Conservation (phyloP, 202 grass and related monocot species). For the Carex arenaria region DNA sequence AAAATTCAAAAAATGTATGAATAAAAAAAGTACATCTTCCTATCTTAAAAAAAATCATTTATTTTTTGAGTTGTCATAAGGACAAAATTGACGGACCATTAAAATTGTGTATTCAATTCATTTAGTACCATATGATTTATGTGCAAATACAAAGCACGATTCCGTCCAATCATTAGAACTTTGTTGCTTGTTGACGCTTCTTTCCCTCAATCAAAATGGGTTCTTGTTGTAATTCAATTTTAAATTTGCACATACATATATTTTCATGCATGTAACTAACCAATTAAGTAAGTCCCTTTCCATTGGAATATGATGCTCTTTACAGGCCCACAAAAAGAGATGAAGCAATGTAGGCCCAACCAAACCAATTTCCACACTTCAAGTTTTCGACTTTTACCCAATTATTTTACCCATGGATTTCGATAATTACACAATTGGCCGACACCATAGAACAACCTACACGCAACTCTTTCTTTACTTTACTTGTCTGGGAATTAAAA, state of each 20-base stretch:
- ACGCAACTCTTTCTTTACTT: constrained; percentile 9
- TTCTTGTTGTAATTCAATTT: neutral
- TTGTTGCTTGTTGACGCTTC: neutral
- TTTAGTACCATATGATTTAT: neutral
- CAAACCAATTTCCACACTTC: neutral
- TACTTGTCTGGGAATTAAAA: neutral
- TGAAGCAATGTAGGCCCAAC: neutral
- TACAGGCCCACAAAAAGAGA: constrained; percentile 2
- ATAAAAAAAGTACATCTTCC: too few species aligned
- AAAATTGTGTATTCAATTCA: neutral
- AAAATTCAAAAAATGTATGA: too few species aligned
- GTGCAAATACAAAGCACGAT: constrained; percentile 2
- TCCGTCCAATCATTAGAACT: neutral
- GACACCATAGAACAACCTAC: neutral
- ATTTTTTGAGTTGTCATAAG: neutral
- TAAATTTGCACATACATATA: neutral
- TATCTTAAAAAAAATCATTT: neutral
- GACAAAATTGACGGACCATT: neutral
- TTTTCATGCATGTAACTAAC: too few species aligned
- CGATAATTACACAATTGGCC: neutral
- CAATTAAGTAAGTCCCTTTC: neutral
- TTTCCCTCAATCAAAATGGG: neutral
- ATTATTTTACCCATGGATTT: neutral
- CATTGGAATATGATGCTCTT: constrained; percentile 8
- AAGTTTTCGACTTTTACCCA: neutral